A percentile compares a stretch with the other conserved stretches of the same genome.
Conservation (phyloP, 1,139 yeast genomes). For the Sugiyamaella pinicola region DNA sequence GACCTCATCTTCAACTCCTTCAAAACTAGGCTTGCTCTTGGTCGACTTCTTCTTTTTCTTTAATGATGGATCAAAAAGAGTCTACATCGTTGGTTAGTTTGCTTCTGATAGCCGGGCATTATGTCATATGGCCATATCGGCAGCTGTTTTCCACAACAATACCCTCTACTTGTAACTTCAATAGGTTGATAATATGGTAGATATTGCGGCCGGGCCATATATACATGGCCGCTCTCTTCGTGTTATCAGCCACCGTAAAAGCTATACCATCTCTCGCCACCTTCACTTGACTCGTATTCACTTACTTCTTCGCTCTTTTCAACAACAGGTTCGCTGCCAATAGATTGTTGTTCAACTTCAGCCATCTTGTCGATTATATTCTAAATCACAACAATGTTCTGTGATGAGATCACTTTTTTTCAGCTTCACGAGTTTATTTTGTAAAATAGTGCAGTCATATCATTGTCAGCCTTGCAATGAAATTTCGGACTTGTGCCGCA, state of each 20-base stretch:
- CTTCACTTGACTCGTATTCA: too few relatives aligned
- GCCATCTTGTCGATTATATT: constrained; percentile 4
- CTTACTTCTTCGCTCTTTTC: constrained; percentile 15
- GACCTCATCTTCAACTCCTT: constrained; percentile 39
- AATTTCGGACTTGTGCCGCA: background rate
- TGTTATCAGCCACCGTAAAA: background rate
- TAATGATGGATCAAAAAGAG: constrained; percentile 40
- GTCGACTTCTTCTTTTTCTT: constrained; percentile 84
- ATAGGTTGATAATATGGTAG: too few relatives aligned
- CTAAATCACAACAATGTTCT: background rate
- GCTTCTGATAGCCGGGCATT: too few relatives aligned
- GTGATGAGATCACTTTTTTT: constrained; percentile 15
- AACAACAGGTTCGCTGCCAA: constrained; percentile 12
- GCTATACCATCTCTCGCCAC: too few relatives aligned
- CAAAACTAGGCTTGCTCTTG: constrained; percentile 45
- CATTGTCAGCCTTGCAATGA: constrained; percentile 4
- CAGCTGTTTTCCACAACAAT: too few relatives aligned
- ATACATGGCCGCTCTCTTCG: too few relatives aligned
- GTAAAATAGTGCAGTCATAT: constrained; percentile 12
- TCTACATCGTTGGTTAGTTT: background rate
- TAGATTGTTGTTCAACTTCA: constrained; percentile 9
- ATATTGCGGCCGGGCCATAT: too few relatives aligned
- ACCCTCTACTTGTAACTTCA: too few relatives aligned
- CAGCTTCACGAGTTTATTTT: constrained; percentile 12
- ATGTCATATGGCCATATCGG: too few relatives aligned